Evolutionary conservation across 75 land plant genomes (phyloP).

Genomic region (Pseudotsuga menziesii): DNA sequence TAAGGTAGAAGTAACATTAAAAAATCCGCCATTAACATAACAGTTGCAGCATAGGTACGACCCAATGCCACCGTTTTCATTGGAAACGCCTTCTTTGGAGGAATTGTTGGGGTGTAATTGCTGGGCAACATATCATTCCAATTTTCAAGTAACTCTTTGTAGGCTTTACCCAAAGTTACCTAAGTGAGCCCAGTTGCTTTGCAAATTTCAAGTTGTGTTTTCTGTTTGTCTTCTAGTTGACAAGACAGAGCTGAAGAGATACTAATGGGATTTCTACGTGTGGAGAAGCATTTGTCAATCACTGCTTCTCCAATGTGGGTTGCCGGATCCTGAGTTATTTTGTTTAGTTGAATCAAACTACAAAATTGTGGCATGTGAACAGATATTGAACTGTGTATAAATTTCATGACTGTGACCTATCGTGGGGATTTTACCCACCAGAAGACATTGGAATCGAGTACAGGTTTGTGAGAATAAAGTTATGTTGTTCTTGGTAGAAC

Average conservation of each 20-base stretch:
- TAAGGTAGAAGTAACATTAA: not conserved
- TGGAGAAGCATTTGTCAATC: constrained; percentile 88
- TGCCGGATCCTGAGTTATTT: constrained; percentile 81
- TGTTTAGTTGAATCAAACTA: constrained; percentile 76
- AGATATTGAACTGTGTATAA: constrained; percentile 83
- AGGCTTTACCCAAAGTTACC: constrained; percentile 81
- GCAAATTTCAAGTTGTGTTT: constrained; percentile 87
- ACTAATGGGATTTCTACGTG: constrained; percentile 85
- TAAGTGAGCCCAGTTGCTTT: constrained; percentile 82
- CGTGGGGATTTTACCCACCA: too few relatives aligned
- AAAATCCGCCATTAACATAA: constrained; percentile 18
- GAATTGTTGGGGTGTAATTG: constrained; percentile 76
- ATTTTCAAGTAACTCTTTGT: constrained; percentile 79
- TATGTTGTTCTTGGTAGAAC: too few relatives aligned
- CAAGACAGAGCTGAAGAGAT: constrained; percentile 88
- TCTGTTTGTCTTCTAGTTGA: constrained; percentile 83
- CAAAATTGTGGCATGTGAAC: constrained; percentile 94
- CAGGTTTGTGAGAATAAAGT: too few relatives aligned
- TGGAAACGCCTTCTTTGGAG: constrained; percentile 83
- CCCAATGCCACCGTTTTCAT: constrained; percentile 44
- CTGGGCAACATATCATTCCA: constrained; percentile 76
- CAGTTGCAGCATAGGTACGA: constrained; percentile 29
- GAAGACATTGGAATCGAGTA: too few relatives aligned
- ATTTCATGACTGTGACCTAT: too few relatives aligned
- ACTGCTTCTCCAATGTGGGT: constrained; percentile 91